Evolutionary conservation across 2,329 filamentous ascomycete genomes (phyloP).

Genomic region (Calycina herbarum): DNA sequence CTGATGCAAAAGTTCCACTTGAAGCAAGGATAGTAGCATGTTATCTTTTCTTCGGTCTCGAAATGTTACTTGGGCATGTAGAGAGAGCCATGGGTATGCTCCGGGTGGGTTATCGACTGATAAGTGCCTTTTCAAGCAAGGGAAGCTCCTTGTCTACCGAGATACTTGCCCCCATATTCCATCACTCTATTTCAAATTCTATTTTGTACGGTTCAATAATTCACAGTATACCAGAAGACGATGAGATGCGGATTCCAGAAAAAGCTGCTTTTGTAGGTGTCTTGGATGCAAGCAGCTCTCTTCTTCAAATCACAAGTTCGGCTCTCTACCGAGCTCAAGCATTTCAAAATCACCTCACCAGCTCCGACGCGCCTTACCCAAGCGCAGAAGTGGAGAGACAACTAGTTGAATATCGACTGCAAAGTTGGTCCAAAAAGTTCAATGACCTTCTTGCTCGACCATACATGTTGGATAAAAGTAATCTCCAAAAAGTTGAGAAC

Average conservation of each 20-base stretch:
- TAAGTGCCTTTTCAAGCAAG: not conserved
- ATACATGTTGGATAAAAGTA: not conserved
- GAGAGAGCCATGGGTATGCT: not conserved
- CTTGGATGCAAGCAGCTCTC: not conserved
- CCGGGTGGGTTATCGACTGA: not conserved
- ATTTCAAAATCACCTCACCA: not conserved
- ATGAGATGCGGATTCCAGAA: not conserved
- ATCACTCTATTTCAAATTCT: not conserved
- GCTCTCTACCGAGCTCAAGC: not conserved
- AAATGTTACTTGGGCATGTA: not conserved
- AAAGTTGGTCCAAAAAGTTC: not conserved
- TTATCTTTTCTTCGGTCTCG: constrained; percentile 5
- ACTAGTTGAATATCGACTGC: not conserved
- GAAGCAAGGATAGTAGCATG: not conserved
- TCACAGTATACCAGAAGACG: not conserved
- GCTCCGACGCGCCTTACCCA: not conserved
- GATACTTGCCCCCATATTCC: not conserved
- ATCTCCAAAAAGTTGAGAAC: not conserved
- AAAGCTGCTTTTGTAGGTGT: not conserved
- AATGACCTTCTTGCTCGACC: not conserved
- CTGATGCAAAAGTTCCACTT: not conserved
- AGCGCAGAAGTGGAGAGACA: not conserved
- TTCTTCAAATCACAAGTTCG: not conserved
- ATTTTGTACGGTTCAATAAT: not conserved
- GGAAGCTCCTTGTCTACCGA: not conserved